phyloP scores from a whole-genome alignment of 2,329 filamentous ascomycete species.

The Paramyrothecium roridum region DNA sequence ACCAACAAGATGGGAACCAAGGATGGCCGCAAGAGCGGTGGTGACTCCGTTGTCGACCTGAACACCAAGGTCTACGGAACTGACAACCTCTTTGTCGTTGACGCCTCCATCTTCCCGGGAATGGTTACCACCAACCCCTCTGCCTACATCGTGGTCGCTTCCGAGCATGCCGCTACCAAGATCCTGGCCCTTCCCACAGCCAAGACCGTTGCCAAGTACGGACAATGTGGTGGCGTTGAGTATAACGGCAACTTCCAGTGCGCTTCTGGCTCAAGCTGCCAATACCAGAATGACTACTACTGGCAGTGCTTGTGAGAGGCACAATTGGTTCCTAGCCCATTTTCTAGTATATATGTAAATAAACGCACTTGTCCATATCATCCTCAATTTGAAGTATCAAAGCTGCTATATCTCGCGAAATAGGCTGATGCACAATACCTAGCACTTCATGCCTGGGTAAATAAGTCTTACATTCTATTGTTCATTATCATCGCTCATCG shows the following conservation, averaged over 20 bases:
- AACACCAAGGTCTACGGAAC: constrained; percentile 65
- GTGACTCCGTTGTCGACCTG: constrained; percentile 58
- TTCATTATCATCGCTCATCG: neutral
- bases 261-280: neutral
- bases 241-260: constrained; percentile 1
- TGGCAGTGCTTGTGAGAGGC: constrained; percentile 1
- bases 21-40: constrained; percentile 45
- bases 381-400: no score
- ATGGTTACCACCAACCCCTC: constrained; percentile 67
- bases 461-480: no score
- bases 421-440: no score
- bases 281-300: constrained; percentile 1
- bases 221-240: constrained; percentile 1
- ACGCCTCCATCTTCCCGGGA: constrained; percentile 67
- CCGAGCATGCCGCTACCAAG: constrained; percentile 53
- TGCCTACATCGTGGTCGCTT: constrained; percentile 60
- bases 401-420: no score
- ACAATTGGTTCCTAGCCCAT: neutral
- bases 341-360: neutral
- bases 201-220: neutral
- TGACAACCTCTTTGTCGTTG: constrained; percentile 66
- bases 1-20: constrained; percentile 60
- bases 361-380: neutral
- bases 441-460: neutral
- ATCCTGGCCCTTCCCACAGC: neutral